Evolutionary conservation across 257 asterid genomes (phyloP), one percentile per base, ranked within the genome.

Genomic region (Plantago ovata): DNA sequence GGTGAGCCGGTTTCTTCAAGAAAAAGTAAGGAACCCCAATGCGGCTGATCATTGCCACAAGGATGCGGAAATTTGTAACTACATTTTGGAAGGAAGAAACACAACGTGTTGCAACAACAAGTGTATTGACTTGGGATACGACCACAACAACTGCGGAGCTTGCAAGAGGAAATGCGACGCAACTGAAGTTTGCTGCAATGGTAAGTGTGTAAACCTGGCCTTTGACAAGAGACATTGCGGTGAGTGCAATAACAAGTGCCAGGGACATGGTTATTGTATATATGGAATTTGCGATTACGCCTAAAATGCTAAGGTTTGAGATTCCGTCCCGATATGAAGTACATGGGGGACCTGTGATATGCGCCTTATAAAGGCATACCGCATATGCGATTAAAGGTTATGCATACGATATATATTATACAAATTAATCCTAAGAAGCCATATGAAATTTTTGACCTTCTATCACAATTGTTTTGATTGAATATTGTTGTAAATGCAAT

Each of bases 271-370:
- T 3, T 23, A 16, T 7, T 79, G 82, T 24, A 38, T 61, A 9
- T 79, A 70, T 42, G 85, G 72, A 46, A 58, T 59, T 3, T 79
- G 85, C 48, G 80, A 73, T 64, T 79, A 79, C 38, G 81, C 81
- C 21, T 70, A 43, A 54, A n/a, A n/a, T n/a, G n/a, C n/a, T n/a
- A 9, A 15, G 10, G 13, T 23, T 28, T 10, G 8, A 18, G 18
- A 28, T 7, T 47, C 23, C 24, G 20, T 47, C 10, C 20, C 12
- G 15, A 40, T 19, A n/a, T n/a, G n/a, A n/a, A n/a, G n/a, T n/a
- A n/a, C n/a, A n/a, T n/a, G n/a, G n/a, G n/a, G n/a, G n/a, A n/a
- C n/a, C n/a, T n/a, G n/a, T n/a, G n/a, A n/a, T n/a, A n/a, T n/a
- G n/a, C n/a, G n/a, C n/a, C n/a, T n/a, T n/a, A n/a, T n/a, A n/a